Evolutionary conservation across 2,329 filamentous ascomycete genomes (phyloP), one percentile per base, ranked within the genome.

Genomic region (Periconia sp.): DNA sequence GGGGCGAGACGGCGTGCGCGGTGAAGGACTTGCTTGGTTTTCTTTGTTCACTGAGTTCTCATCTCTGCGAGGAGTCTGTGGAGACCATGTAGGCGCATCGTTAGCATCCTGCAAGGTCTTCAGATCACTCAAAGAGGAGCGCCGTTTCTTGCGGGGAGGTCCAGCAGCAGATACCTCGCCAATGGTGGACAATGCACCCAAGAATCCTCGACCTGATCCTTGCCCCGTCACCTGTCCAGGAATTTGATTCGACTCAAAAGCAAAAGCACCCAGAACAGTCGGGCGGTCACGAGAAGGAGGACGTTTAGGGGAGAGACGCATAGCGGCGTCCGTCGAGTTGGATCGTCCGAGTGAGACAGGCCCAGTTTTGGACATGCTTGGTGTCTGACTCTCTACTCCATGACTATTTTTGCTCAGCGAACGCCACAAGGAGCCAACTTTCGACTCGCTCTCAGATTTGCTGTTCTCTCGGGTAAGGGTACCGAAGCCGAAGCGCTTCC

Each of bases 111-210:
- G 86, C 17, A 90, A 77, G 52, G 79, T 82, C 61, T 86, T 89
- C 45, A 97, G 80, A 71, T 97, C 93, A 5, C 92, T 96, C 41
- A 97, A 77, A 23, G 92, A 97, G 75, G 92, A 97, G 69, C 93
- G 87, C 51, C 93, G 84, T 78, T 96, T 97, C 77, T 87, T 92
- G 56, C 71, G 69, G 51, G 70, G 70, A 61, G 69, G 70, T 52
- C 69, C 69, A 52, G 53, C 47, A 60, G 53, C 64, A 51, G 72
- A 69, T 68, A 78, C 76, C 71, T 78, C 67, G 76, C 76, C 80
- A 65, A 80, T 86, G 6, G 81, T 82, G 18, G 77, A 77, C 33
- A 84, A 68, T 56, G 50, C 61, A 46, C 64, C 65, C 49, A 68
- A 55, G 49, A 62, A 71, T 14, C 59, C 55, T 31, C 63, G 54